Evolutionary conservation across 331 rosid species (phyloP).

Genomic region (Erythrophleum ivorense): DNA sequence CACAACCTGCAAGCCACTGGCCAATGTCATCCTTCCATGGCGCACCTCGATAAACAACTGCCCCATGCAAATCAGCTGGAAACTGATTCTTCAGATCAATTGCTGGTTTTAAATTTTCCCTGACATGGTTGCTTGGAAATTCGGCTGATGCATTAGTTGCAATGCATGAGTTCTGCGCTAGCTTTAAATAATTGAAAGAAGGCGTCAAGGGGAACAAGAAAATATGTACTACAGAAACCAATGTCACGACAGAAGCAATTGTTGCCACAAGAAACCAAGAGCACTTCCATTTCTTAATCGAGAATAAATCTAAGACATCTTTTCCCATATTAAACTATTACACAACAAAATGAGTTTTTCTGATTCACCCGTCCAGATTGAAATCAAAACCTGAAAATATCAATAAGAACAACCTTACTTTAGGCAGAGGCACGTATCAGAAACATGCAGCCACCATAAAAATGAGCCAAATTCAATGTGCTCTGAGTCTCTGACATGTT

Average conservation of each 20-base stretch:
- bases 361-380: background rate
- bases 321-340: constrained; percentile 36
- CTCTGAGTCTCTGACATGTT: background rate
- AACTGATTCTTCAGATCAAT: constrained; percentile 59
- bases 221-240: constrained; percentile 74
- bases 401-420: background rate
- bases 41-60: constrained; percentile 76
- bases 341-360: constrained; percentile 29
- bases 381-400: background rate
- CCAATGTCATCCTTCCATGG: constrained; percentile 96
- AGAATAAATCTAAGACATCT: constrained; percentile 59
- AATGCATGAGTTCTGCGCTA: constrained; percentile 60
- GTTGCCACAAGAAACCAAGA: constrained; percentile 77
- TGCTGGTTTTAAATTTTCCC: constrained; percentile 39
- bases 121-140: constrained; percentile 34
- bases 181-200: constrained; percentile 67
- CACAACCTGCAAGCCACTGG: constrained; percentile 90
- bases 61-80: constrained; percentile 68
- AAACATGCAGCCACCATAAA: background rate
- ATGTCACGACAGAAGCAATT: constrained; percentile 64
- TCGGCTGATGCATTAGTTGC: constrained; percentile 50
- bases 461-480: background rate
- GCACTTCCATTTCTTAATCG: constrained; percentile 65
- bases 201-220: constrained; percentile 88
- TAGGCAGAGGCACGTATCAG: background rate